phyloP scores from a whole-genome alignment of 2,329 filamentous ascomycete genomes.

The Cladophialophora bantiana region DNA sequence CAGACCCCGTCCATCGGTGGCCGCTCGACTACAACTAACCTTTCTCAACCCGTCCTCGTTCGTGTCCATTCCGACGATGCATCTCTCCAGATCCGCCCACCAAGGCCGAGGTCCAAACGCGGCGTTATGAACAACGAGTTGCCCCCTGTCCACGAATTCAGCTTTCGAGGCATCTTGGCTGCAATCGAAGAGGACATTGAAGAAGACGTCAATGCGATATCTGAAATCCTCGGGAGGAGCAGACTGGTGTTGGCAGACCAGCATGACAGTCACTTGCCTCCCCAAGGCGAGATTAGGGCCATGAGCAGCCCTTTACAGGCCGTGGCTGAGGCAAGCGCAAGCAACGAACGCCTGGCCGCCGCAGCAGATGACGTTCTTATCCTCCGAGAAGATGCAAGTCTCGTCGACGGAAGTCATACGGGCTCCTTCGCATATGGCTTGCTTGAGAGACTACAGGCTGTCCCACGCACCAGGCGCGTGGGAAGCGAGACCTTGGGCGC shows the following conservation, averaged over 20 bases:
- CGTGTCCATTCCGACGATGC: constrained; percentile 51
- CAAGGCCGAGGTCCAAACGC: constrained; percentile 45
- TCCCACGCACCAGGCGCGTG: constrained; percentile 29
- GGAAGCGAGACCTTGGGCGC: constrained; percentile 17
- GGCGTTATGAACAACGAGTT: constrained; percentile 44
- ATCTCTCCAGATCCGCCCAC: constrained; percentile 42
- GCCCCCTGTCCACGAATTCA: constrained; percentile 61
- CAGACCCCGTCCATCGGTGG: constrained; percentile 36
- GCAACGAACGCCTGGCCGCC: constrained; percentile 45
- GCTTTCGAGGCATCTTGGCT: constrained; percentile 62
- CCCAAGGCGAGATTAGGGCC: constrained; percentile 63
- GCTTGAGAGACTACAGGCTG: constrained; percentile 44
- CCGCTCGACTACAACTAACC: constrained; percentile 41
- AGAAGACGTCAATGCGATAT: constrained; percentile 66
- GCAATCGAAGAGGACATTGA: constrained; percentile 66
- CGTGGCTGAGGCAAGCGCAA: constrained; percentile 53
- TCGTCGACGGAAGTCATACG: constrained; percentile 47
- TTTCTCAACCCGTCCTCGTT: constrained; percentile 54
- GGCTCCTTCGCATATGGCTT: constrained; percentile 49
- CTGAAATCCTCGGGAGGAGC: constrained; percentile 68
- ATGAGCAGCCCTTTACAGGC: constrained; percentile 44
- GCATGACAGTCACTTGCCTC: constrained; percentile 67
- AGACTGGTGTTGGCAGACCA: constrained; percentile 68
- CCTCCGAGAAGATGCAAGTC: constrained; percentile 49
- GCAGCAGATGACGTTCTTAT: constrained; percentile 47